phyloP scores from a whole-genome alignment of 1,284 basidiomycete species.

The Cerrena zonata region DNA sequence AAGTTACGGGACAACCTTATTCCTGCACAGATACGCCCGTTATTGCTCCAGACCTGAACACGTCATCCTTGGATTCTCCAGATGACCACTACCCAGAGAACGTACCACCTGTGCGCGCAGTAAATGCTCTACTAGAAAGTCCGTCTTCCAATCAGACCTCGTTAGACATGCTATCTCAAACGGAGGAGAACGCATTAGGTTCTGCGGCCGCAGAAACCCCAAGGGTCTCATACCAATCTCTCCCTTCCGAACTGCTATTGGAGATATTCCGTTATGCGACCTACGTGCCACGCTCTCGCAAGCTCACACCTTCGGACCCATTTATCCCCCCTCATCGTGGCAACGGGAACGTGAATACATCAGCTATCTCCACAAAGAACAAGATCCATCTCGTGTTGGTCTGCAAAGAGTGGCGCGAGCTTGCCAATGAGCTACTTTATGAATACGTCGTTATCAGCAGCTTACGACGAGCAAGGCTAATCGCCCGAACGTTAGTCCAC shows the following conservation, averaged over 20 bases:
- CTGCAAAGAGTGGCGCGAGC: slow-evolving; percentile 42
- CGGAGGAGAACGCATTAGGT: neutral
- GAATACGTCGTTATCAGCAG: slow-evolving; percentile 34
- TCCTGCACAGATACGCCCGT: too few relatives aligned
- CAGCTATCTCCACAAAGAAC: slow-evolving; percentile 36
- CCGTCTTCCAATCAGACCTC: neutral
- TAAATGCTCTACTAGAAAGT: too few relatives aligned
- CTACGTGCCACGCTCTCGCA: slow-evolving; percentile 32
- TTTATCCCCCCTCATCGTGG: slow-evolving; percentile 25
- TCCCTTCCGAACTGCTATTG: slow-evolving; percentile 51
- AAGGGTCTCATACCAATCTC: slow-evolving; percentile 5
- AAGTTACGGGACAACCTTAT: too few relatives aligned
- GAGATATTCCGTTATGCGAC: slow-evolving; percentile 55
- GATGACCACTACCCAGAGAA: too few relatives aligned
- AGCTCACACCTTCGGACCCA: slow-evolving; percentile 19
- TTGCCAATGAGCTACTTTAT: slow-evolving; percentile 42
- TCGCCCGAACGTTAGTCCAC: slow-evolving; percentile 17
- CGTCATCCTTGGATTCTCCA: too few relatives aligned
- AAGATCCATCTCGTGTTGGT: slow-evolving; percentile 46
- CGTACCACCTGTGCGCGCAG: too few relatives aligned
- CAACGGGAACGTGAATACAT: slow-evolving; percentile 22
- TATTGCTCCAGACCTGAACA: too few relatives aligned
- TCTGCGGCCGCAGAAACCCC: neutral
- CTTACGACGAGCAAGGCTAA: slow-evolving; percentile 13
- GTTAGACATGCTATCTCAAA: neutral